Conservation (phyloP, 2,329 filamentous ascomycete genomes). For the Calonectria ilicicola region DNA sequence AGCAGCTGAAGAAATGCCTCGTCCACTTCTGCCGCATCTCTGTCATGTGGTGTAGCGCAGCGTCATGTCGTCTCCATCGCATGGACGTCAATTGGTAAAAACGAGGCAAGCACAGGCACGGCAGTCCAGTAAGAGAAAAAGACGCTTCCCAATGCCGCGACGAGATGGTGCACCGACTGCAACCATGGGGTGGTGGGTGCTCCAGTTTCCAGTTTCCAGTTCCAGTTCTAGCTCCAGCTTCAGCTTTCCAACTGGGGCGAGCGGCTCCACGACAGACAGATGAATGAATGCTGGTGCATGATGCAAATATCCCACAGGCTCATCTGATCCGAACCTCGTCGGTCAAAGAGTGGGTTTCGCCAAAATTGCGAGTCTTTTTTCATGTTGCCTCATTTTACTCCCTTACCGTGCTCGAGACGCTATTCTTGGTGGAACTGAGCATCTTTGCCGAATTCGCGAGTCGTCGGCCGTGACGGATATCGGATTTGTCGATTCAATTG, state of each 20-base stretch:
- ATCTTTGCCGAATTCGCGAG: constrained; percentile 14
- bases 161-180: constrained; percentile 9
- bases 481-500: constrained; percentile 9
- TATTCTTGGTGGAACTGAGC: constrained; percentile 9
- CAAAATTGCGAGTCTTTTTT: constrained; percentile 27
- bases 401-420: constrained; percentile 9
- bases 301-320: constrained; percentile 34
- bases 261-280: constrained; percentile 29
- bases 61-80: constrained; percentile 12
- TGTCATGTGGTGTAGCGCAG: constrained; percentile 28
- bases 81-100: background rate
- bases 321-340: constrained; percentile 31
- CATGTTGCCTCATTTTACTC: constrained; percentile 13
- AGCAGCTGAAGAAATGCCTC: constrained; percentile 45
- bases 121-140: background rate
- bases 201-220: too few species aligned
- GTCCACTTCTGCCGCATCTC: constrained; percentile 34
- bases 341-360: constrained; percentile 36
- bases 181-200: constrained; percentile 9
- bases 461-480: constrained; percentile 9
- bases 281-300: constrained; percentile 30
- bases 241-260: constrained; percentile 9
- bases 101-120: background rate
- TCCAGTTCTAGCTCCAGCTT: background rate
- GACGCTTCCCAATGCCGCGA: background rate